Evolutionary conservation across 2,329 filamentous ascomycete genomes (phyloP).

Genomic region (Pseudocercospora fuligena): DNA sequence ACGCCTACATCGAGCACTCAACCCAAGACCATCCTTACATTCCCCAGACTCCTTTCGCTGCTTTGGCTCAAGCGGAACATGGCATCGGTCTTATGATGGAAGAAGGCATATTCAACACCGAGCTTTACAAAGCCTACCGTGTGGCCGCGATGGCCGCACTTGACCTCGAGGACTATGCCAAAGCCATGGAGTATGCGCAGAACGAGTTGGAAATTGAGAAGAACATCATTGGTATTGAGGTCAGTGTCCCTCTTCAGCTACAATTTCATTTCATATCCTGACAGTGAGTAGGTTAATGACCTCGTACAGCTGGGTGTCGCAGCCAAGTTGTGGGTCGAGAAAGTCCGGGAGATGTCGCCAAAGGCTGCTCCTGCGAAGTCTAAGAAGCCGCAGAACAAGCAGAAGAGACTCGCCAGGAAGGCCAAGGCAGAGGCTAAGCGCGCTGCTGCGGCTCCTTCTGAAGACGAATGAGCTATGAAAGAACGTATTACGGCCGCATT

Average conservation of each 20-base stretch:
- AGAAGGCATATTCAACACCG: conserved; percentile 67
- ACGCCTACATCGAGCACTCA: conserved; percentile 19
- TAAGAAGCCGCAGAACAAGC: background rate
- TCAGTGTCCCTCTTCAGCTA: background rate
- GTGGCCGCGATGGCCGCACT: conserved; percentile 26
- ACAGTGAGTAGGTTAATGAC: conserved; percentile 26
- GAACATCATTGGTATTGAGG: conserved; percentile 28
- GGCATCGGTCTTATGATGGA: conserved; percentile 90
- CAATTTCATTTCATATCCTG: background rate
- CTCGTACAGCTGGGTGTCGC: conserved; percentile 19
- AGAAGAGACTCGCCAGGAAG: conserved; percentile 8
- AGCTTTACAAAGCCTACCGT: conserved; percentile 34
- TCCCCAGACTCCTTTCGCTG: conserved; percentile 15
- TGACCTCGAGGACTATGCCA: conserved; percentile 17
- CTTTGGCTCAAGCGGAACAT: conserved; percentile 27
- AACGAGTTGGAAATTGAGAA: conserved; percentile 37
- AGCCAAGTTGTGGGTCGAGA: conserved; percentile 20
- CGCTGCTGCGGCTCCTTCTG: background rate
- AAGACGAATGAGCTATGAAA: background rate
- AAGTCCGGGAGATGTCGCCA: conserved; percentile 1
- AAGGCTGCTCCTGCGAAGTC: background rate
- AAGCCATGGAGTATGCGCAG: conserved; percentile 25
- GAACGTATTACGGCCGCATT: background rate
- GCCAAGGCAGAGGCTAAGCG: background rate
- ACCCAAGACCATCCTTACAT: conserved; percentile 18